A percentile compares a stretch with the other conserved stretches of the same genome.
Evolutionary conservation across 1,284 basidiomycete species (phyloP).

Genomic region (Trametes polyzona): DNA sequence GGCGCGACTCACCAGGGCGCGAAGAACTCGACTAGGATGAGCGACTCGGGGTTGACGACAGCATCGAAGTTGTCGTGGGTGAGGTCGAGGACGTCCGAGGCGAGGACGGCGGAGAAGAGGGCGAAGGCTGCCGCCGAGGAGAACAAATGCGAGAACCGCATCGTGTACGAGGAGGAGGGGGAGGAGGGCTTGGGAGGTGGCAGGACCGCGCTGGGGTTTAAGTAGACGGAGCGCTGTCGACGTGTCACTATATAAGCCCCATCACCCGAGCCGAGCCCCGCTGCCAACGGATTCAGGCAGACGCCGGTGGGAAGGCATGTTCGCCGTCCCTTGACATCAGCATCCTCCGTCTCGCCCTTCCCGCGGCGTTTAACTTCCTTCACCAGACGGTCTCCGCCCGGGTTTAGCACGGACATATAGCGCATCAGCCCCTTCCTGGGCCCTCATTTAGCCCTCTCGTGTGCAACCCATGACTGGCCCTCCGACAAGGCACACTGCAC

Average conservation of each 20-base stretch:
- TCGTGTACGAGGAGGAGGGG: constrained; percentile 38
- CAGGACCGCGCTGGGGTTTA: constrained; percentile 22
- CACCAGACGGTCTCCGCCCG: constrained; percentile 4
- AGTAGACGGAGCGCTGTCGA: constrained; percentile 24
- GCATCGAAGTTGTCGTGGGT: constrained; percentile 74
- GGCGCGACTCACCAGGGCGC: constrained; percentile 74
- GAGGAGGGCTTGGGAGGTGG: constrained; percentile 12
- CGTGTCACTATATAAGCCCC: constrained; percentile 29
- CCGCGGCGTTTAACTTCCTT: constrained; percentile 1
- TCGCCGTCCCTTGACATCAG: constrained; percentile 3
- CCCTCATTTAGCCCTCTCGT: constrained; percentile 9
- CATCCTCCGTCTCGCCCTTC: constrained; percentile 6
- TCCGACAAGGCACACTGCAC: constrained; percentile 1
- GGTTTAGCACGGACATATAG: constrained; percentile 23
- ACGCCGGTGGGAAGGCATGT: not conserved
- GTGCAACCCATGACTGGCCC: constrained; percentile 15
- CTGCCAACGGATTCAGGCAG: constrained; percentile 8
- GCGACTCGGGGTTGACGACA: constrained; percentile 68
- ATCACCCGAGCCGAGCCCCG: constrained; percentile 20
- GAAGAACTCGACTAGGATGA: constrained; percentile 96
- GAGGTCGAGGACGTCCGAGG: constrained; percentile 85
- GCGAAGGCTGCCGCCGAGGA: constrained; percentile 57
- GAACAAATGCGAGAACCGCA: constrained; percentile 66
- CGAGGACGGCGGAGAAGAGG: constrained; percentile 54
- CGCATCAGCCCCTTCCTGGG: constrained; percentile 14